Conservation (phyloP, 2,329 filamentous ascomycete genomes). For the Colletotrichum abscissum region DNA sequence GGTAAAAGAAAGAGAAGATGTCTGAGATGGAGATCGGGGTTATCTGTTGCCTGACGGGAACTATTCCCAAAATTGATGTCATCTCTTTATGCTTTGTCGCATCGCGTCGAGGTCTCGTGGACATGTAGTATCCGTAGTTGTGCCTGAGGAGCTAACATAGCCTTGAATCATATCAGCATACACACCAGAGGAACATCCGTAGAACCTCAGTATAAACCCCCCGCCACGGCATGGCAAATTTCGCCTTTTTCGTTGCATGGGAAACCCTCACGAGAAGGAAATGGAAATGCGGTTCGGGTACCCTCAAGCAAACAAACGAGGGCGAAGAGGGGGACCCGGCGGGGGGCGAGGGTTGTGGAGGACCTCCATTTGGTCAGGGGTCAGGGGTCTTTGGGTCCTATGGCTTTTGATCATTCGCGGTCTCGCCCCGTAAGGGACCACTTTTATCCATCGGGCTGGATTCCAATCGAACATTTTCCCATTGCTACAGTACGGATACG, state of each 20-base stretch:
- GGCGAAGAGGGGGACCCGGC: not conserved
- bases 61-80: not conserved
- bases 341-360: not conserved
- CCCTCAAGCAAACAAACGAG: not conserved
- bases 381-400: not conserved
- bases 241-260: not conserved
- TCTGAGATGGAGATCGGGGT: not conserved
- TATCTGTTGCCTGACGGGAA: not conserved
- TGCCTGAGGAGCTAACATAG: too few species aligned
- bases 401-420: not conserved
- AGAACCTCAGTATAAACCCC: not conserved
- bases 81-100: not conserved
- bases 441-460: conserved; percentile 5
- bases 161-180: too few species aligned
- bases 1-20: not conserved
- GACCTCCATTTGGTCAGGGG: not conserved
- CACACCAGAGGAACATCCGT: too few species aligned
- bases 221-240: not conserved
- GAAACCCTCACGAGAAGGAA: not conserved
- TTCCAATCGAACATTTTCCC: not conserved
- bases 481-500: not conserved
- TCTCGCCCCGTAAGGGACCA: not conserved
- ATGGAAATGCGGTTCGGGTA: not conserved
- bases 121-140: not conserved
- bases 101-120: not conserved